phyloP scores from a whole-genome alignment of 2,329 filamentous ascomycete species.

The Apiospora aurea region DNA sequence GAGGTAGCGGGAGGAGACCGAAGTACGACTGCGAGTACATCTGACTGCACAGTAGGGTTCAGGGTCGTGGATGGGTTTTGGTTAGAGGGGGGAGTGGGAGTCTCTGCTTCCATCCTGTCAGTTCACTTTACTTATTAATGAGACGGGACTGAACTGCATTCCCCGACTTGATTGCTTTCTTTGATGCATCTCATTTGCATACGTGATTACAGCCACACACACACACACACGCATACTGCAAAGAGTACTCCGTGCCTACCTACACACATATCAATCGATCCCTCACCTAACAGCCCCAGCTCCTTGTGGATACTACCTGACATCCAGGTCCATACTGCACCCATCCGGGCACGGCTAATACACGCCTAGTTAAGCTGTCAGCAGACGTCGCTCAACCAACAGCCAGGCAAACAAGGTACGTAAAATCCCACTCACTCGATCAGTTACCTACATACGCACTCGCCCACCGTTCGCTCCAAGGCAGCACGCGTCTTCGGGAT shows the following conservation, averaged over 20 bases:
- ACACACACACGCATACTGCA: background rate
- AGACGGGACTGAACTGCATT: background rate
- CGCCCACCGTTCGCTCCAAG: background rate
- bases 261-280: background rate
- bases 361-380: background rate
- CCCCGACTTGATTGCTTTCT: slow-evolving; percentile 12
- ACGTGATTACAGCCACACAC: background rate
- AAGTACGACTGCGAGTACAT: slow-evolving; percentile 18
- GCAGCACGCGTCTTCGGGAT: background rate
- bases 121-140: slow-evolving; percentile 11
- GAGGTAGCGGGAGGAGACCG: background rate
- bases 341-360: slow-evolving; percentile 6
- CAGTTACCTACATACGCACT: background rate
- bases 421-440: background rate
- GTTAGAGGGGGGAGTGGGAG: background rate
- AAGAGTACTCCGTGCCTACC: background rate
- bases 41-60: background rate
- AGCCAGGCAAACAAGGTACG: slow-evolving; percentile 8
- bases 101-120: background rate
- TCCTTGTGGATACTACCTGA: slow-evolving; percentile 2
- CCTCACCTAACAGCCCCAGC: slow-evolving; percentile 12
- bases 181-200: slow-evolving; percentile 5
- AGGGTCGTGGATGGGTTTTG: background rate
- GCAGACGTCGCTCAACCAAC: background rate
- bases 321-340: background rate